A percentile compares a stretch with the other conserved stretches of the same genome.
These are phyloP conservation scores for Rhizopus stolonifer DNA, from an alignment of 371 early-diverging fungal species.

Conservation along the genomic window DNA sequence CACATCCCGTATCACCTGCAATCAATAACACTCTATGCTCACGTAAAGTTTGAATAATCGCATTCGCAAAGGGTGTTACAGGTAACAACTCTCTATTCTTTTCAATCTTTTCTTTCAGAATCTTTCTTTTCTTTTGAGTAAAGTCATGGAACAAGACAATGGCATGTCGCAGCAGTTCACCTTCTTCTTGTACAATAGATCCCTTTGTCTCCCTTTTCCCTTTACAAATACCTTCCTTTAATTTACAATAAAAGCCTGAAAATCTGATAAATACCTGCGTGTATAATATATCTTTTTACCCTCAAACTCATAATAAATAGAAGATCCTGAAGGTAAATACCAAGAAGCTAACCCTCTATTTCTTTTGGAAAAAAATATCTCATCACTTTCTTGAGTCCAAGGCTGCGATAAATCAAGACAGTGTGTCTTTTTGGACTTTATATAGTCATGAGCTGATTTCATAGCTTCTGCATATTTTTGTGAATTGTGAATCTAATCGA, in stretches of 20 bases:
- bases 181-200: constrained; percentile 28
- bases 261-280: background rate
- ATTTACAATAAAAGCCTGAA: constrained; percentile 36
- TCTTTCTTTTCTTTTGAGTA: constrained; percentile 43
- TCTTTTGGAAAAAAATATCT: constrained; percentile 43
- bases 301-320: constrained; percentile 53
- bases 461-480: constrained; percentile 27
- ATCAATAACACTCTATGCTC: constrained; percentile 60
- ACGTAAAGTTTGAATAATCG: constrained; percentile 58
- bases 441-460: constrained; percentile 34
- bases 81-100: constrained; percentile 54
- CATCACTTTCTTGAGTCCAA: constrained; percentile 47
- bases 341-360: constrained; percentile 41
- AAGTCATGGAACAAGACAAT: constrained; percentile 61
- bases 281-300: constrained; percentile 15
- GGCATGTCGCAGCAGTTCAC: constrained; percentile 49
- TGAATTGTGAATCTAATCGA: constrained; percentile 28
- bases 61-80: constrained; percentile 57
- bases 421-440: constrained; percentile 19
- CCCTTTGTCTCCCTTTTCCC: background rate
- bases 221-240: constrained; percentile 29
- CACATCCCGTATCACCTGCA: constrained; percentile 84
- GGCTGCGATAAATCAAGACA: constrained; percentile 7
- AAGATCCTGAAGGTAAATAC: constrained; percentile 41
- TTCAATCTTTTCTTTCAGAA: constrained; percentile 50